These are phyloP conservation scores for Populus tremula DNA, from an alignment of 345 rosid species.

Conservation along the genomic window DNA sequence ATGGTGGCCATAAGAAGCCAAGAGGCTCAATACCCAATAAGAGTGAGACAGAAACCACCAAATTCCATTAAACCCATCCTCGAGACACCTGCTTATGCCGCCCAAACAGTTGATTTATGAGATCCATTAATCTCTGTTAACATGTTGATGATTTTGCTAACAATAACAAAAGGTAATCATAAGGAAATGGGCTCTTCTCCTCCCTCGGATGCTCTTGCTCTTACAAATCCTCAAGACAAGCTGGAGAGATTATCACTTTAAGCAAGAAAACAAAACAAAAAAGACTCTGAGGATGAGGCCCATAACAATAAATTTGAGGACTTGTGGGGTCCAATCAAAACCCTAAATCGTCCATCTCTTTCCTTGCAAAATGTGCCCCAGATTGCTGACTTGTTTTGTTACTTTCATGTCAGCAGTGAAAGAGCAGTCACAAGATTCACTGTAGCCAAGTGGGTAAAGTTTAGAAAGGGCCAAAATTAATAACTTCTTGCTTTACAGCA, in stretches of 20 bases:
- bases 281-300: neutral
- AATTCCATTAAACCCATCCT: neutral
- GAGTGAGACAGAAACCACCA: neutral
- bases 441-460: neutral
- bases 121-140: too few relatives aligned
- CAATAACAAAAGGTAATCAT: neutral
- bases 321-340: constrained; percentile 29
- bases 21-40: neutral
- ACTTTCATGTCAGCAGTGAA: constrained; percentile 50
- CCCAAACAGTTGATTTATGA: neutral
- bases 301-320: constrained; percentile 7
- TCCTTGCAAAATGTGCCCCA: constrained; percentile 37
- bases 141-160: neutral
- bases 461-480: neutral
- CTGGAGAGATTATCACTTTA: neutral
- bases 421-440: constrained; percentile 26
- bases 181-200: neutral
- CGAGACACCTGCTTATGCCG: neutral
- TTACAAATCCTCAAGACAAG: neutral
- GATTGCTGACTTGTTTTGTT: constrained; percentile 37
- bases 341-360: neutral
- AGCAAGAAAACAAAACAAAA: neutral
- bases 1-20: neutral
- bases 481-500: neutral
- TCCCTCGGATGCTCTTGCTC: neutral